Evolutionary conservation across 2,329 filamentous ascomycete species (phyloP), one percentile per base, ranked within the genome.

Genomic region (Sporothrix dimorphospora): DNA sequence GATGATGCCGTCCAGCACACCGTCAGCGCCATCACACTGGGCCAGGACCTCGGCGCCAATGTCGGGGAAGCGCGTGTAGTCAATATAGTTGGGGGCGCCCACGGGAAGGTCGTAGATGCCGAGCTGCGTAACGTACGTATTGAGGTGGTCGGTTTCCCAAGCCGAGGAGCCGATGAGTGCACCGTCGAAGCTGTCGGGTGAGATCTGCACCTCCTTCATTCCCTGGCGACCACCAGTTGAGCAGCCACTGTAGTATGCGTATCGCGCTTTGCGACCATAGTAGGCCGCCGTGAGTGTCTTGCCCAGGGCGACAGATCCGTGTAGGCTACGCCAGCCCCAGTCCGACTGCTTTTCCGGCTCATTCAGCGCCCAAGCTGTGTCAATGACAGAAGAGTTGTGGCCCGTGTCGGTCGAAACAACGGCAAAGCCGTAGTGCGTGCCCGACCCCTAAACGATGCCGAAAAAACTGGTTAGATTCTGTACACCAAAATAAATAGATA

Each of bases 201-300:
- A 87, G 12, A 82, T 78, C 75, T 89, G 84, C 3, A 84, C 81
- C 72, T 86, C 83, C 73, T 85, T 87, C 11, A 88, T 78, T 2
- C 87, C 88, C 78, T 89, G 87, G 0, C 87, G 80, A 0, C 88
- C 88, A 21, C 88, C 88, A 0, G 87, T 89, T 0, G 86, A 88
- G 78, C 87, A 89, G 27, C 88, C 88, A 40, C 82, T 81, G 77
- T 85, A 89, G 78, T 89, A 89, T 7, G 83, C 85, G 77, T 85
- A 85, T 4, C 80, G 76, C 59, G 80, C 80, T 2, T 77, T 73
- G n/a, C 74, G 68, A 6, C 79, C 78, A 74, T 89, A 89, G 78
- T 85, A 89, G 0, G 80, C 79, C 42, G 83, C 76, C 1, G 83
- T 81, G 12, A 89, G 77, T 16, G 79, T 71, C 76, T 88, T 88